Evolutionary conservation across 176 grass and related monocot species (phyloP).

Genomic region (Aegilops umbellulata): DNA sequence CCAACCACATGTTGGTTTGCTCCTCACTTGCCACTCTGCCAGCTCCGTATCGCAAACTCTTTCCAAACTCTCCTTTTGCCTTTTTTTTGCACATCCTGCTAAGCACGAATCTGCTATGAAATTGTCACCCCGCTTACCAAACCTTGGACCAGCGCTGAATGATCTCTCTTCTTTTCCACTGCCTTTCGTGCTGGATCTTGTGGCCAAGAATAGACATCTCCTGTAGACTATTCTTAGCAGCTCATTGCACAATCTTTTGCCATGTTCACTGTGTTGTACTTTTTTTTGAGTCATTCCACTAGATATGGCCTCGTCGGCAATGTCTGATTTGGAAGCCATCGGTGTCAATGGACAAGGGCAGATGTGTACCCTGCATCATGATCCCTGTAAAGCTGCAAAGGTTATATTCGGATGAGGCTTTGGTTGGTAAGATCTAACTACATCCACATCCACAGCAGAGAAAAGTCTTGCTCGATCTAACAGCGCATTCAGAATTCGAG

Average conservation of each 20-base stretch:
- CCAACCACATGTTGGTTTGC: no score
- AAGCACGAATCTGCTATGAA: slow-evolving; percentile 3
- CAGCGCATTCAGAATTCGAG: not conserved
- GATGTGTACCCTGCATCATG: not conserved
- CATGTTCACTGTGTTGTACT: not conserved
- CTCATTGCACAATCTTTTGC: not conserved
- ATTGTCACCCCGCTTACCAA: not conserved
- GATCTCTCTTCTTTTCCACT: not conserved
- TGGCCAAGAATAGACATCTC: not conserved
- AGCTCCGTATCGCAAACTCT: not conserved
- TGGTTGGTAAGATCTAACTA: slow-evolving; percentile 17
- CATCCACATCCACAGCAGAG: not conserved
- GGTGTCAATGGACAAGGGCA: not conserved
- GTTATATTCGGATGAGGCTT: not conserved
- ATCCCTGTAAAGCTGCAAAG: slow-evolving; percentile 1
- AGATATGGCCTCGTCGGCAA: not conserved
- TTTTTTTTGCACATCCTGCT: not conserved
- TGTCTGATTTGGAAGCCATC: not conserved
- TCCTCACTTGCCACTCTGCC: not conserved
- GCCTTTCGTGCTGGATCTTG: not conserved
- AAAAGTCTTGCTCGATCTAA: not conserved
- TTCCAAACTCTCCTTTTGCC: not conserved
- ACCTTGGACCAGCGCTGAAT: not conserved
- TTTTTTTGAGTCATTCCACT: not conserved
- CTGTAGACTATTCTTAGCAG: not conserved